Base-by-base conservation (phyloP, 345 rosid species). In the Boechera stricta region DNA sequence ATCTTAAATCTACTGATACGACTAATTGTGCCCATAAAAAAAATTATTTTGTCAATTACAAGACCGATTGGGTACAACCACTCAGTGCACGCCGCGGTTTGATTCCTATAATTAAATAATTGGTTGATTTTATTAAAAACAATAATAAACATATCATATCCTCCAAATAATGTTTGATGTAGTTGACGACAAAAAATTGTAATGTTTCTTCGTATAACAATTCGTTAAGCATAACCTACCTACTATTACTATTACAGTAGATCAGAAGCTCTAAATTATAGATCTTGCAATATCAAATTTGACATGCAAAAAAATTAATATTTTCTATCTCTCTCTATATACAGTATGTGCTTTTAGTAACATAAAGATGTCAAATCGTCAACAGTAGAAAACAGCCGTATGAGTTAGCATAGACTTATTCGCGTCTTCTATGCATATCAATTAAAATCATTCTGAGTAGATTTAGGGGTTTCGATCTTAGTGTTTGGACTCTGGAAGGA, bases 21-120 rank as follows among this genome's bases (percentile, higher is more conserved):
- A 21, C 24, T 1, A 21, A 21, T 21, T 1, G 1, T 0, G 24
- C 1, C 24, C 10, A 38, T 51, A 15, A 26, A 47, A 47, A 5
- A 60, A 47, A 7, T 24, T 31, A 13, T 64, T 53, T 42, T 18
- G 51, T 48, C 59, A 33, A 15, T 8, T 42, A 55, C 59, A 56
- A 28, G 3, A 74, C 18, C 10, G 71, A 64, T 64, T 55, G 54
- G 77, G 55, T 54, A 64, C 77, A 74, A 74, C 39, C 47, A 65
- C 77, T 72, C 28, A n/a, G 6, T 52, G 53, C 61, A 51, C 63
- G 58, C 67, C 2, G 33, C 47, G 33, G 44, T 53, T 73, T 53
- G 32, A 12, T 53, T 64, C 16, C 15, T 31, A 41, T 73, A 64
- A 31, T 53, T 41, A 52, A 73, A 39, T 63, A n/a, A 28, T 73